phyloP scores from a whole-genome alignment of 2,329 filamentous ascomycete genomes.

The Fusarium sp. region DNA sequence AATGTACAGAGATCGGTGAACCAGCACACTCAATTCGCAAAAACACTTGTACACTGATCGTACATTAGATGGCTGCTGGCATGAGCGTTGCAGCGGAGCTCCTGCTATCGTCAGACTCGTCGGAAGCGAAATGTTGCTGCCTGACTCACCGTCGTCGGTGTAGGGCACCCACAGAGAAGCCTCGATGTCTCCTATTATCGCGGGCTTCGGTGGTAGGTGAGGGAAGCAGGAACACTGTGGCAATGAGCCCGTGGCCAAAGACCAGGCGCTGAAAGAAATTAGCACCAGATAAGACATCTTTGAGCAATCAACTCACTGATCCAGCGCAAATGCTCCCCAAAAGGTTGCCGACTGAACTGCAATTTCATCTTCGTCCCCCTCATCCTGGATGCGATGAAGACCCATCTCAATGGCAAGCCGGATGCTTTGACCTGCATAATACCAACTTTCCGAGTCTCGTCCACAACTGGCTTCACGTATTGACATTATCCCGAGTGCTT shows the following conservation, averaged over 20 bases:
- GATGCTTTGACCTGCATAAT: conserved; percentile 78
- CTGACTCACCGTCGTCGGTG: conserved; percentile 66
- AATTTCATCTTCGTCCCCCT: conserved; percentile 66
- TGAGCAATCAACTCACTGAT: conserved; percentile 64
- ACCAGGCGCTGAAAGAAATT: conserved; percentile 68
- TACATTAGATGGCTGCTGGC: conserved; percentile 74
- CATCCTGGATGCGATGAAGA: conserved; percentile 67
- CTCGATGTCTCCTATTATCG: conserved; percentile 71
- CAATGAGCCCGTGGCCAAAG: conserved; percentile 71
- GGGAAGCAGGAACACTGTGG: conserved; percentile 70
- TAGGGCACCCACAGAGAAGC: conserved; percentile 70
- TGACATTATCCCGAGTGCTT: conserved; percentile 81
- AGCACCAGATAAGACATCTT: conserved; percentile 7
- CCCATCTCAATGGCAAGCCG: conserved; percentile 79
- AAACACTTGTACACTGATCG: conserved; percentile 76
- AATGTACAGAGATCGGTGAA: conserved; percentile 77
- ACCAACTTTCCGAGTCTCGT: conserved; percentile 79
- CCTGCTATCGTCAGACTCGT: conserved; percentile 51
- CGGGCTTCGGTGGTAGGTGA: conserved; percentile 69
- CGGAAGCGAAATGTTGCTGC: neutral
- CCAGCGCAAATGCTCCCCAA: conserved; percentile 72
- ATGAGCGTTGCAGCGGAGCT: conserved; percentile 65
- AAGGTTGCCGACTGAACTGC: conserved; percentile 71
- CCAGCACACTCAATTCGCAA: conserved; percentile 78
- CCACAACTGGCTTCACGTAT: conserved; percentile 80